Base-by-base conservation (phyloP, 148 eudicot genomes). In the Dysphania ambrosioides region DNA sequence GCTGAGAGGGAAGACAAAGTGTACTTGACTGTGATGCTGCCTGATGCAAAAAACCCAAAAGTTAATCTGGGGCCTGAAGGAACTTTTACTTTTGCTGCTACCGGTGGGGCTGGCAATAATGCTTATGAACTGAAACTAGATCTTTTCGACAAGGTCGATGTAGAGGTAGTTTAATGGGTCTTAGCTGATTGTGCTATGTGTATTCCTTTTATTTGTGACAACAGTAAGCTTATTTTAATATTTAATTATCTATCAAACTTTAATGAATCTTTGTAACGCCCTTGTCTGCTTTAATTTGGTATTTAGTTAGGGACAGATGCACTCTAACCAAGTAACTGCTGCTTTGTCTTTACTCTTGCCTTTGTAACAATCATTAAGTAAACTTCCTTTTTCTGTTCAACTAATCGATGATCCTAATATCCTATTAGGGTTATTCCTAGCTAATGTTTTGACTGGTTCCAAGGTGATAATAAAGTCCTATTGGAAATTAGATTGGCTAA, bases 1-100 rank as follows among this genome's bases (percentile, higher is more conserved):
- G 97, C 98, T 18, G 89, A 94, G 79, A 90, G 97, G 82, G 89
- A 53, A 59, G 98, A 94, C 86, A 86, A 83, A 79, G 87, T 91
- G 23, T 94, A 79, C 75, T 72, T 94, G 47, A 94, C 98, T 8
- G 97, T 94, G 66, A 71, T 78, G 55, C 79, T 94, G 74, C 86
- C 98, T 38, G 98, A 94, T 82, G 91, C 98, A 26, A 91, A 90
- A 80, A 74, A 88, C 72, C 87, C 96, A 2, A 91, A 94, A 82
- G 97, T 91, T 70, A 87, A 90, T 75, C 77, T 94, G 64, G 96
- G 80, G 31, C 93, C 98, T 0, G 93, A 91, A 58, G 98, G 98
- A 77, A 84, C 75, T 21, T 94, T 94, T 71, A 81, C 87, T 0
- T 94, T 92, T 34, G 78, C 98, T 72, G 97, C 89, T 64, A 84